These are phyloP conservation scores for Sporothrix phasma DNA, from an alignment of 2,329 filamentous ascomycete genomes.

Conservation along the genomic window DNA sequence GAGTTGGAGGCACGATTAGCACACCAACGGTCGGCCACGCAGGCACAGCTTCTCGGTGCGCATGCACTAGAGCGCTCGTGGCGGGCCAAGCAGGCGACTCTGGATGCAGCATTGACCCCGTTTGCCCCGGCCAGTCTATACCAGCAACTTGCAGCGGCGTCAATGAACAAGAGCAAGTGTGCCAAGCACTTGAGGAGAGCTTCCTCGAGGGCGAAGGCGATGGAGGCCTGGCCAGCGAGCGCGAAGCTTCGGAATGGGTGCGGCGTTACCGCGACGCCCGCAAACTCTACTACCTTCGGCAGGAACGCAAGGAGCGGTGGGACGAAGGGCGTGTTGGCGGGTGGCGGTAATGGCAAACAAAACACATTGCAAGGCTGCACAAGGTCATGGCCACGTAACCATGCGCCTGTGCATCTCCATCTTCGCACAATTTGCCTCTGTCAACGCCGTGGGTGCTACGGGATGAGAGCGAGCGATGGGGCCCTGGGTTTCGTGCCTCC, in stretches of 20 bases:
- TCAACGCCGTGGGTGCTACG: no score
- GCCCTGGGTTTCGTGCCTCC: no score
- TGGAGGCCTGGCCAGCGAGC: constrained; percentile 58
- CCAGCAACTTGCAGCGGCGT: constrained; percentile 65
- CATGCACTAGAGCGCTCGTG: constrained; percentile 88
- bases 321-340: constrained; percentile 92
- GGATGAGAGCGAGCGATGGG: no score
- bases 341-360: constrained; percentile 55
- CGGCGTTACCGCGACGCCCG: constrained; percentile 70
- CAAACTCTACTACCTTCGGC: constrained; percentile 66
- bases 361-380: no score
- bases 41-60: constrained; percentile 71
- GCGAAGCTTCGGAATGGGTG: constrained; percentile 80
- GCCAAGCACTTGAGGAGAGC: constrained; percentile 79
- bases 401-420: no score
- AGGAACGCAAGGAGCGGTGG: constrained; percentile 86
- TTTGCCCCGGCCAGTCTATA: constrained; percentile 85
- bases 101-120: constrained; percentile 73
- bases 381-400: neutral
- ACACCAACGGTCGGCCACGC: constrained; percentile 58
- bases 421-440: no score
- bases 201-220: constrained; percentile 58
- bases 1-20: constrained; percentile 48
- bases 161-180: constrained; percentile 72
- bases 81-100: constrained; percentile 77